phyloP scores from a whole-genome alignment of 495 filamentous ascomycete genomes.

The Hypoxylon subgilvum region DNA sequence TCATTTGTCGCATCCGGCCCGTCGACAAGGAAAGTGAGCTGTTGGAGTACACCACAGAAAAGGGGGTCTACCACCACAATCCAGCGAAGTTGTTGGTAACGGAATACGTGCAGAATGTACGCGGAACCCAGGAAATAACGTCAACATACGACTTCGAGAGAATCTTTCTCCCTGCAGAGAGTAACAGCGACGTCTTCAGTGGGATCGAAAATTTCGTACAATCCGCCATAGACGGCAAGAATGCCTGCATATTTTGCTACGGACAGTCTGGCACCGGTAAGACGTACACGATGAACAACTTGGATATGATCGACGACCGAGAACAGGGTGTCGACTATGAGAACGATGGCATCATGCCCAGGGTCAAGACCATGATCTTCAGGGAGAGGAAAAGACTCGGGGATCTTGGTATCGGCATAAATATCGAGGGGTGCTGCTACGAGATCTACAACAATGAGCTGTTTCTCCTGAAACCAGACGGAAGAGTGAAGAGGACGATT shows the following conservation, averaged over 20 bases:
- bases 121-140: slow-evolving; percentile 62
- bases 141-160: slow-evolving; percentile 83
- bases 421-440: slow-evolving; percentile 88
- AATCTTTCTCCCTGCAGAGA: slow-evolving; percentile 75
- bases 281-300: slow-evolving; percentile 91
- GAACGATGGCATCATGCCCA: slow-evolving; percentile 95
- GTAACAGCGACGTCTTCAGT: slow-evolving; percentile 84
- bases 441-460: slow-evolving; percentile 97
- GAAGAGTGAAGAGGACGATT: slow-evolving; percentile 78
- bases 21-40: slow-evolving; percentile 61
- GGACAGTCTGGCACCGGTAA: slow-evolving; percentile 97
- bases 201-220: slow-evolving; percentile 95
- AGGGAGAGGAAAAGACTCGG: slow-evolving; percentile 75
- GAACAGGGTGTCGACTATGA: slow-evolving; percentile 75
- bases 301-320: slow-evolving; percentile 50
- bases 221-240: slow-evolving; percentile 90
- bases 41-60: slow-evolving; percentile 74
- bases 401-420: slow-evolving; percentile 88
- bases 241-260: slow-evolving; percentile 97
- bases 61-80: slow-evolving; percentile 9
- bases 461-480: slow-evolving; percentile 79
- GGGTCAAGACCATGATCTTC: slow-evolving; percentile 88
- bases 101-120: slow-evolving; percentile 52
- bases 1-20: slow-evolving; percentile 93
- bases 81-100: slow-evolving; percentile 70